Percentiles rank a stretch among this genome's conserved stretches.
phyloP scores from a whole-genome alignment of 805 yeast species.

The Clavispora carvajalis region DNA sequence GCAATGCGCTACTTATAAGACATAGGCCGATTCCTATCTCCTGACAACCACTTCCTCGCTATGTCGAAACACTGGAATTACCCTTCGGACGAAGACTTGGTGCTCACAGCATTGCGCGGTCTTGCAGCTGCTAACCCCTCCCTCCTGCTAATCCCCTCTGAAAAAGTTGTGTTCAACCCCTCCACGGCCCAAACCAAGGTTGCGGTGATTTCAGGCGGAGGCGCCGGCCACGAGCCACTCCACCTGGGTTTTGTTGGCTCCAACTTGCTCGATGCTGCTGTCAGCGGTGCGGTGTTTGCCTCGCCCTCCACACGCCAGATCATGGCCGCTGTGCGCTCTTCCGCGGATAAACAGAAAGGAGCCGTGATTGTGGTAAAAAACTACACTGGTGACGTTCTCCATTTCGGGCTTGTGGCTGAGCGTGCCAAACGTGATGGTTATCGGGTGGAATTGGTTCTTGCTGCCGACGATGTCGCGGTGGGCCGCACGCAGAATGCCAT shows the following conservation, averaged over 20 bases:
- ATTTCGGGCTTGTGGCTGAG: constrained; percentile 89
- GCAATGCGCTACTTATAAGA: background rate
- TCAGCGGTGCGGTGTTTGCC: constrained; percentile 87
- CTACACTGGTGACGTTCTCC: constrained; percentile 91
- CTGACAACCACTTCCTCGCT: background rate
- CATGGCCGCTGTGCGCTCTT: constrained; percentile 60
- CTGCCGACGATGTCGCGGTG: constrained; percentile 92
- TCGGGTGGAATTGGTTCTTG: constrained; percentile 66
- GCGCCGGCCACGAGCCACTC: constrained; percentile 93
- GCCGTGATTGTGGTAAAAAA: constrained; percentile 79
- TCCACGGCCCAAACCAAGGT: constrained; percentile 48
- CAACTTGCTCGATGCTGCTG: constrained; percentile 80
- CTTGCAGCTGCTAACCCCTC: constrained; percentile 52
- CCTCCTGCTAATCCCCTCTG: constrained; percentile 48
- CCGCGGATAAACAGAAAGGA: constrained; percentile 48
- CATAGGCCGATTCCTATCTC: no score
- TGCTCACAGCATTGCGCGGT: constrained; percentile 46
- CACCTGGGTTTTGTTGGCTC: constrained; percentile 90
- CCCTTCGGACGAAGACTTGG: constrained; percentile 38
- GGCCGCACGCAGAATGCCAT: constrained; percentile 84
- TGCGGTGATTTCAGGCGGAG: constrained; percentile 83
- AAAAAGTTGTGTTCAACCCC: constrained; percentile 49
- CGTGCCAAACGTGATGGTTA: constrained; percentile 76
- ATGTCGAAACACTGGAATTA: constrained; percentile 48
- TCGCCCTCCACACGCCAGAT: constrained; percentile 93